A percentile compares a stretch with the other conserved stretches of the same genome.
phyloP scores from a whole-genome alignment of 495 filamentous ascomycete genomes.

The Xylaria acuta region DNA sequence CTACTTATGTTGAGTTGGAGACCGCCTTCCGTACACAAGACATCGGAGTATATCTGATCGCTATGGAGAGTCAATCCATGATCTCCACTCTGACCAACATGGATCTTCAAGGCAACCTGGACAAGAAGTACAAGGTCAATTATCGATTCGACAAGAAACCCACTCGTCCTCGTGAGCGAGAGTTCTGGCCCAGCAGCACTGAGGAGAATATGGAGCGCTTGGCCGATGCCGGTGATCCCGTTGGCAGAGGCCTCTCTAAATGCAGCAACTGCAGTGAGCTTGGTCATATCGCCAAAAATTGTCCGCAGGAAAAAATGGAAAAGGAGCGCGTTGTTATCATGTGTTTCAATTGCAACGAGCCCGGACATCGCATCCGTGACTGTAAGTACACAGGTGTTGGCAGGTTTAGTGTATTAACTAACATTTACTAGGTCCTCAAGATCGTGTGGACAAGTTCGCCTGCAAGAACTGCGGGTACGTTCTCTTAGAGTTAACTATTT shows the following conservation, averaged over 20 bases:
- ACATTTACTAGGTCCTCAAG: conserved; percentile 50
- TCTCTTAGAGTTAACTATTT: neutral
- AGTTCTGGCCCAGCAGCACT: conserved; percentile 66
- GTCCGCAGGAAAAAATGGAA: conserved; percentile 65
- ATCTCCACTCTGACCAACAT: conserved; percentile 72
- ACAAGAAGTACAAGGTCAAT: conserved; percentile 75
- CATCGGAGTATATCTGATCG: conserved; percentile 75
- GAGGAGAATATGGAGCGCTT: conserved; percentile 81
- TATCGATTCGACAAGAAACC: conserved; percentile 71
- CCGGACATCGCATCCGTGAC: conserved; percentile 73
- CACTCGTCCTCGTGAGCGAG: conserved; percentile 62
- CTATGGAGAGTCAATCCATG: conserved; percentile 68
- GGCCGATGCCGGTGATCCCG: conserved; percentile 70
- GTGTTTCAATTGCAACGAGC: conserved; percentile 76
- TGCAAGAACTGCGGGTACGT: conserved; percentile 86
- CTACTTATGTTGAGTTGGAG: conserved; percentile 76
- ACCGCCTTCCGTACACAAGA: conserved; percentile 69
- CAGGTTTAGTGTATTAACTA: conserved; percentile 27
- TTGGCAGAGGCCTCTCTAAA: conserved; percentile 69
- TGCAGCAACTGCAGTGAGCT: conserved; percentile 76
- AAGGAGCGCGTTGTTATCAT: conserved; percentile 59
- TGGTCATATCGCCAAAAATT: conserved; percentile 72
- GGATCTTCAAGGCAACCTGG: conserved; percentile 80
- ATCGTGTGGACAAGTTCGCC: conserved; percentile 63
- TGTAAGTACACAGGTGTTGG: conserved; percentile 52